phyloP scores from a whole-genome alignment of 2,329 filamentous ascomycete genomes.

The Botryosphaeria agaves region DNA sequence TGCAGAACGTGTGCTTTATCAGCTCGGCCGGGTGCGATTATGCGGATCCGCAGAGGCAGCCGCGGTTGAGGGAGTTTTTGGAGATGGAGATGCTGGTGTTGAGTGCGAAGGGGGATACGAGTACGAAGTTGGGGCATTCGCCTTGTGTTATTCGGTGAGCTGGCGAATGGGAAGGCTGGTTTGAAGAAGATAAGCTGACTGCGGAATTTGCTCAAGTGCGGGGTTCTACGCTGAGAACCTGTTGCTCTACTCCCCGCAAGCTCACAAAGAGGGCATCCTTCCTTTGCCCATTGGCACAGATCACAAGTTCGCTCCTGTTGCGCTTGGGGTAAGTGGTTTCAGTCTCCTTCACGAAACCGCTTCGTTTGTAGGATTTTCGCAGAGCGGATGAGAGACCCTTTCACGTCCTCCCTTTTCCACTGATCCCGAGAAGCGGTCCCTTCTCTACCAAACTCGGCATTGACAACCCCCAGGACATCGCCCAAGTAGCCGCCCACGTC shows the following conservation, averaged over 20 bases:
- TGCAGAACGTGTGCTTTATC: conserved; percentile 30
- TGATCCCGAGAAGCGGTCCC: no score
- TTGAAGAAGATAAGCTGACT: no score
- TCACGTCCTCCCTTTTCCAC: no score
- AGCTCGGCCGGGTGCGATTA: conserved; percentile 33
- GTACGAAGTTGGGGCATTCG: conserved; percentile 21
- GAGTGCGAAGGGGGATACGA: conserved; percentile 25
- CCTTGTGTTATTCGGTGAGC: conserved; percentile 28
- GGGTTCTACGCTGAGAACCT: conserved; percentile 36
- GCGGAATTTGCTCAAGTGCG: conserved; percentile 17
- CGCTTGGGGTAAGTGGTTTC: conserved; percentile 24
- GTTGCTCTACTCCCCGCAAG: conserved; percentile 29
- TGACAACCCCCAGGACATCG: conserved; percentile 22
- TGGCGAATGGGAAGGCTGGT: no score
- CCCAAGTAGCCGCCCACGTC: conserved; percentile 30
- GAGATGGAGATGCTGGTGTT: conserved; percentile 29
- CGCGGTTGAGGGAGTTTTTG: conserved; percentile 32
- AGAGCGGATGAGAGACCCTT: no score
- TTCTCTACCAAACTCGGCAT: no score
- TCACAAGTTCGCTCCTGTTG: conserved; percentile 33
- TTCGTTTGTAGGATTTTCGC: no score
- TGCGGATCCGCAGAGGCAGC: conserved; percentile 30
- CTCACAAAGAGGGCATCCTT: conserved; percentile 24
- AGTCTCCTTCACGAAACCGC: no score
- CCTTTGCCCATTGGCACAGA: conserved; percentile 29